Base-by-base conservation (phyloP, 2,329 filamentous ascomycete species). In the Arthroderma sp. region DNA sequence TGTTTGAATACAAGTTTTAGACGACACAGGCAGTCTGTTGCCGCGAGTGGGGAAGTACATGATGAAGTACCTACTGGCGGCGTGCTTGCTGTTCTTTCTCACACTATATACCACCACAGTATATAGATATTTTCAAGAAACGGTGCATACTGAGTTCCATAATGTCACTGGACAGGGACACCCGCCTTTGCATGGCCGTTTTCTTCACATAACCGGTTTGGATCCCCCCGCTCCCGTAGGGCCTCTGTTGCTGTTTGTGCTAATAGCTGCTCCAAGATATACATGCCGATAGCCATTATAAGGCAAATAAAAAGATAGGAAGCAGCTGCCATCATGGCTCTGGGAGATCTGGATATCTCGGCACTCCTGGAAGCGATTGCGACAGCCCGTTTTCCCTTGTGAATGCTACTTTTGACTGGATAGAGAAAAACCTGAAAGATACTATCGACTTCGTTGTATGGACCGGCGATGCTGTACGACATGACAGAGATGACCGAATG, bases 351-450 rank as follows among this genome's bases (percentile, higher is more conserved):
- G 89, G 88, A 38, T 71, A 75, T 42, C 91, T 86, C 58, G 91
- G 91, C 56, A 81, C 87, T 45, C 85, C 91, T 62, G 86, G 80
- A 1, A 84, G 84, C 6, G 84, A 86, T 48, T 98, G 91, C 71
- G 91, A 98, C 66, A 77, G 85, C 2, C 89, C 91, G 0, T 65
- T 80, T 47, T 69, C 81, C 0, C 77, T 98, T 11, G 70, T 94
- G 49, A 84, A 96, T 61, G 83, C 85, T 55, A 96, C 89, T 0
- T 85, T 96, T 58, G 74, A 80, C 56, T 98, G 89, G 89, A 82
- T 98, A 42, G 71, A 78, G 38, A 74, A 79, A 37, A 81, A 94
- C 55, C 58, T 94, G 47, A 81, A 76, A 58, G 82, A 88, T 58
- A 66, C 80, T 3, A 74, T 95, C 51, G 87, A 95, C 61, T 95